Evolutionary conservation across 2,329 filamentous ascomycete species (phyloP).

Genomic region (Beauveria asiatica): DNA sequence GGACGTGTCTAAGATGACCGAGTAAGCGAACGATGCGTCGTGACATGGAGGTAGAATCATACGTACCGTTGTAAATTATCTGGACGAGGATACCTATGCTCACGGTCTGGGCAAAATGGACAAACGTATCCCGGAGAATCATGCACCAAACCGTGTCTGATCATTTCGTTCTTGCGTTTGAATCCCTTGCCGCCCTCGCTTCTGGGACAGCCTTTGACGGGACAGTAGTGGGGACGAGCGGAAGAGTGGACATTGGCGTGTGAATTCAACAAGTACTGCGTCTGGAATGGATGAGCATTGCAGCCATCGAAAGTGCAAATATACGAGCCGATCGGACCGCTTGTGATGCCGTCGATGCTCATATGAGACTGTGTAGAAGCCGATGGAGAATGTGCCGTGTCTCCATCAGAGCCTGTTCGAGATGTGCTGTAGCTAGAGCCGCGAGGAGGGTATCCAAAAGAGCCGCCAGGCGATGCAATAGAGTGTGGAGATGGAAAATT

Average conservation of each 20-base stretch:
- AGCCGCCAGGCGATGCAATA: slow-evolving; percentile 27
- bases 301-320: slow-evolving; percentile 56
- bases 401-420: slow-evolving; percentile 1
- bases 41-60: not conserved
- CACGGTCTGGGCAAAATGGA: slow-evolving; percentile 87
- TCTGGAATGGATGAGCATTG: slow-evolving; percentile 66
- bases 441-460: slow-evolving; percentile 26
- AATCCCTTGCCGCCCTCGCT: slow-evolving; percentile 59
- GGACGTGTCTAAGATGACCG: slow-evolving; percentile 61
- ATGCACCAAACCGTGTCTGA: slow-evolving; percentile 76
- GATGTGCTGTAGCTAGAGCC: not conserved
- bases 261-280: slow-evolving; percentile 68
- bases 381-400: not conserved
- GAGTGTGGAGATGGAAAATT: slow-evolving; percentile 40
- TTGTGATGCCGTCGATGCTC: slow-evolving; percentile 45
- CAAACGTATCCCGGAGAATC: slow-evolving; percentile 92
- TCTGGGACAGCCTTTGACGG: slow-evolving; percentile 52
- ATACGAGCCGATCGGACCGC: slow-evolving; percentile 43
- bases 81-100: slow-evolving; percentile 89
- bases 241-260: slow-evolving; percentile 66
- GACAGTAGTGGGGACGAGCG: slow-evolving; percentile 56
- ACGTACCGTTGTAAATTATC: slow-evolving; percentile 88
- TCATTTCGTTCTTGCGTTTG: slow-evolving; percentile 68
- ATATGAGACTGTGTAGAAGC: slow-evolving; percentile 3
- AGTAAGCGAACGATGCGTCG: not conserved